Percentiles rank a stretch among this genome's conserved stretches.
Conservation (phyloP, 139 green algal genomes). For the Yamagishiella unicocca region DNA sequence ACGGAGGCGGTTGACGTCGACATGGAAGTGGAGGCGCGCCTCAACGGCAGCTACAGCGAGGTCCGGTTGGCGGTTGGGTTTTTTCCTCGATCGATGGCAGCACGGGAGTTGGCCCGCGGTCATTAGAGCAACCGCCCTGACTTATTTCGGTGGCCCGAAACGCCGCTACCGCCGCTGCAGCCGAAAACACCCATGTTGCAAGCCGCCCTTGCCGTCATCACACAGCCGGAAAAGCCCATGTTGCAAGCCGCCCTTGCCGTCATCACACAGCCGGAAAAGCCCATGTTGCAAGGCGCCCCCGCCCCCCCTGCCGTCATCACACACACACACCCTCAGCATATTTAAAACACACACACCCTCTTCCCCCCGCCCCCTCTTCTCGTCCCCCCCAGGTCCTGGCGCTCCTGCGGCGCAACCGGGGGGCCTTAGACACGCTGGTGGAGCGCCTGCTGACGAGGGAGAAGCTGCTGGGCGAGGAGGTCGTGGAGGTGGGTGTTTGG, state of each 20-base stretch:
- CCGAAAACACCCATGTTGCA: background rate
- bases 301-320: background rate
- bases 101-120: too few species aligned
- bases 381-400: slow-evolving; percentile 53
- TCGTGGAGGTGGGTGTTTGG: slow-evolving; percentile 24
- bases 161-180: too few species aligned
- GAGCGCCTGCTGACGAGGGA: slow-evolving; percentile 55
- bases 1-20: slow-evolving; percentile 66
- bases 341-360: background rate
- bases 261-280: background rate
- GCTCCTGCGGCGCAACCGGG: slow-evolving; percentile 73
- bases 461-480: slow-evolving; percentile 33
- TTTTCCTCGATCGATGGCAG: background rate
- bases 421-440: slow-evolving; percentile 69
- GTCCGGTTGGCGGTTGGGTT: background rate
- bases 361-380: background rate
- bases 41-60: slow-evolving; percentile 71
- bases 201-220: background rate
- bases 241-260: background rate
- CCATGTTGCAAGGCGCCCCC: too few species aligned
- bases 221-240: background rate
- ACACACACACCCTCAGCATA: background rate
- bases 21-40: slow-evolving; percentile 73
- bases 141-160: too few species aligned
- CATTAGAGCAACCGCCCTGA: too few species aligned